Conservation (phyloP, 768 basidiomycete genomes). For the Hydnomerulius pinastri region DNA sequence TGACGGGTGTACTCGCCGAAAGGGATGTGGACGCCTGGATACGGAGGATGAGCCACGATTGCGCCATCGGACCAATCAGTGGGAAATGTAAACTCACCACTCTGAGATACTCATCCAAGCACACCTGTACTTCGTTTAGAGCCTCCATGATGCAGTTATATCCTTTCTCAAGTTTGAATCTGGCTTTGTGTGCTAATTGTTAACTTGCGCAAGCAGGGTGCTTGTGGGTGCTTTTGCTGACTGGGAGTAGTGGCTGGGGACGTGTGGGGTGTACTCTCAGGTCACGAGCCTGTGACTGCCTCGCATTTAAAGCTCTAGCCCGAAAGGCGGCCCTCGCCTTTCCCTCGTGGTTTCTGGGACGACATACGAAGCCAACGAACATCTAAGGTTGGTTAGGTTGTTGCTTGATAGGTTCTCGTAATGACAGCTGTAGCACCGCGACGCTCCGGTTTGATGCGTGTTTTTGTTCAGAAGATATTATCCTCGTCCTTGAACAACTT, state of each 20-base stretch:
- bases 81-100: constrained; percentile 19
- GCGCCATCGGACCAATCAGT: constrained; percentile 31
- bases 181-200: neutral
- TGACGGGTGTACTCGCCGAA: constrained; percentile 17
- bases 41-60: constrained; percentile 31
- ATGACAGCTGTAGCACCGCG: too few relatives aligned
- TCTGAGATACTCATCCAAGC: constrained; percentile 21
- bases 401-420: too few relatives aligned
- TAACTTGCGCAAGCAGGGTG: neutral
- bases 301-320: too few relatives aligned
- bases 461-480: too few relatives aligned
- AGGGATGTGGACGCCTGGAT: constrained; percentile 9
- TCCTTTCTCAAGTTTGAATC: neutral
- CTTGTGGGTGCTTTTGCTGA: too few relatives aligned
- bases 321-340: too few relatives aligned
- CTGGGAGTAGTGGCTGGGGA: too few relatives aligned
- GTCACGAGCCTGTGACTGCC: neutral
- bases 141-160: constrained; percentile 11
- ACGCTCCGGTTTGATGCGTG: too few relatives aligned
- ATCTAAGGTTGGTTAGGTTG: too few relatives aligned
- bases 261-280: neutral
- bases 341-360: too few relatives aligned
- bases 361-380: too few relatives aligned
- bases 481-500: too few relatives aligned
- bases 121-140: constrained; percentile 14